These are phyloP conservation scores for Fraxinus cuspidata DNA, from an alignment of 257 asterid species.

Conservation along the genomic window DNA sequence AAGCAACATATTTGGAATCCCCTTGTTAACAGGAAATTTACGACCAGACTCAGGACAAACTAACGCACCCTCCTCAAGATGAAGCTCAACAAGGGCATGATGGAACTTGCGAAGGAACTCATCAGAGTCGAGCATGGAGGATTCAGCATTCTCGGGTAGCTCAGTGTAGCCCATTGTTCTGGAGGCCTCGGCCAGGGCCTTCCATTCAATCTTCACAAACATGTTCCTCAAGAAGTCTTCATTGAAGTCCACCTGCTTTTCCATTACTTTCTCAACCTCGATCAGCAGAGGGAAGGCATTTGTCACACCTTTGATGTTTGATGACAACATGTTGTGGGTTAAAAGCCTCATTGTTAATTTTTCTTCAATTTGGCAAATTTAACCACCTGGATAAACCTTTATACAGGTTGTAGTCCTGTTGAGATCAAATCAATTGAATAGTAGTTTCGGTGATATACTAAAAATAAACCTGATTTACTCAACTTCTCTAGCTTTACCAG, in stretches of 20 bases:
- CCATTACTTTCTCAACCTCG: slow-evolving; percentile 62
- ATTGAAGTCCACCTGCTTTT: slow-evolving; percentile 65
- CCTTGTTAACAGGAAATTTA: slow-evolving; percentile 80
- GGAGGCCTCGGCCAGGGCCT: slow-evolving; percentile 72
- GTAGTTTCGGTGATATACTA: neutral
- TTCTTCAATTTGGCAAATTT: neutral
- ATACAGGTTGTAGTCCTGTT: neutral
- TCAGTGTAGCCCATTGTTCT: slow-evolving; percentile 70
- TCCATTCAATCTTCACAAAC: slow-evolving; percentile 78
- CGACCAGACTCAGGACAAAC: slow-evolving; percentile 90
- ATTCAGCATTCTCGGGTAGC: slow-evolving; percentile 62
- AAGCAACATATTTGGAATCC: slow-evolving; percentile 92
- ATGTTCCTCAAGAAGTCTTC: slow-evolving; percentile 72
- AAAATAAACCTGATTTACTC: neutral
- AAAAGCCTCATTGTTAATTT: slow-evolving; percentile 66
- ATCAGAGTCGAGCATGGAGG: slow-evolving; percentile 75
- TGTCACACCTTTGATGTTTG: slow-evolving; percentile 78
- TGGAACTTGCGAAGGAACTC: slow-evolving; percentile 79
- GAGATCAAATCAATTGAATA: neutral
- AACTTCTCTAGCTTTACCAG: neutral
- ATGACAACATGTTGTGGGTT: slow-evolving; percentile 87
- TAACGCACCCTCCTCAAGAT: slow-evolving; percentile 84
- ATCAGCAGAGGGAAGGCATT: slow-evolving; percentile 73
- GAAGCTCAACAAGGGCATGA: slow-evolving; percentile 90
- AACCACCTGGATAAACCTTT: slow-evolving; percentile 2